phyloP scores from a whole-genome alignment of 108 stramenopile species.

The Phaeodactylum tricornutum region DNA sequence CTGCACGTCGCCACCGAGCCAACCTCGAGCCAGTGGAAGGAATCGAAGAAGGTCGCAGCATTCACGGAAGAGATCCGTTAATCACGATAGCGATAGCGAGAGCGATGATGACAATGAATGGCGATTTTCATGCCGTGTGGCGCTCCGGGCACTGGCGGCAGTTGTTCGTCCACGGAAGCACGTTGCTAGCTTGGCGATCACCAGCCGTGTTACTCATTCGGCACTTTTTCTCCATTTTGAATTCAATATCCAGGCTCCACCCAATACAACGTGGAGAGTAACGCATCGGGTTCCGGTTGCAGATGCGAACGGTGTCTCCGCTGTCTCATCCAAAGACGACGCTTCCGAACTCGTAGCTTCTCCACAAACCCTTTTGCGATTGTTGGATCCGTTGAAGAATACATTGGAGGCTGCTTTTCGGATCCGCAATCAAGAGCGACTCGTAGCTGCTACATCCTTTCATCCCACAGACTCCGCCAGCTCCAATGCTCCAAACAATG shows the following conservation, averaged over 20 bases:
- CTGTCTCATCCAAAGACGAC: slow-evolving; percentile 36
- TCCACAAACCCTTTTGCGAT: slow-evolving; percentile 47
- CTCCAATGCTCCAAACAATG: slow-evolving; percentile 22
- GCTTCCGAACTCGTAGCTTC: slow-evolving; percentile 60
- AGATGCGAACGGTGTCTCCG: slow-evolving; percentile 38
- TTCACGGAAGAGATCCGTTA: too few species aligned
- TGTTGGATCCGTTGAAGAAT: slow-evolving; percentile 57
- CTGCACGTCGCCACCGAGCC: slow-evolving; percentile 17
- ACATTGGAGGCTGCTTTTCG: slow-evolving; percentile 57
- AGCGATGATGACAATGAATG: slow-evolving; percentile 4
- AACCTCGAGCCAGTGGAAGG: slow-evolving; percentile 6
- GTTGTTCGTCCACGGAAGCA: slow-evolving; percentile 62
- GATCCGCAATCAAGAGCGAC: slow-evolving; percentile 11
- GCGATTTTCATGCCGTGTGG: slow-evolving; percentile 54
- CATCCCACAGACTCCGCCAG: slow-evolving; percentile 17
- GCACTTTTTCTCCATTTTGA: slow-evolving; percentile 54
- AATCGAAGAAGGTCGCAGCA: slow-evolving; percentile 7
- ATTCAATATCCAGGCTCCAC: slow-evolving; percentile 26
- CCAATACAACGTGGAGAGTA: slow-evolving; percentile 21
- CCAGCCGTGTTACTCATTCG: slow-evolving; percentile 14
- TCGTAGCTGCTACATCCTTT: slow-evolving; percentile 40
- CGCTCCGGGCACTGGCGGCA: slow-evolving; percentile 50
- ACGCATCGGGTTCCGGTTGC: slow-evolving; percentile 57
- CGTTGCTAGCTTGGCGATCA: slow-evolving; percentile 42
- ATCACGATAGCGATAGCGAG: neutral